Conservation (phyloP, 2,329 filamentous ascomycete genomes). For the Fusarium sororula region DNA sequence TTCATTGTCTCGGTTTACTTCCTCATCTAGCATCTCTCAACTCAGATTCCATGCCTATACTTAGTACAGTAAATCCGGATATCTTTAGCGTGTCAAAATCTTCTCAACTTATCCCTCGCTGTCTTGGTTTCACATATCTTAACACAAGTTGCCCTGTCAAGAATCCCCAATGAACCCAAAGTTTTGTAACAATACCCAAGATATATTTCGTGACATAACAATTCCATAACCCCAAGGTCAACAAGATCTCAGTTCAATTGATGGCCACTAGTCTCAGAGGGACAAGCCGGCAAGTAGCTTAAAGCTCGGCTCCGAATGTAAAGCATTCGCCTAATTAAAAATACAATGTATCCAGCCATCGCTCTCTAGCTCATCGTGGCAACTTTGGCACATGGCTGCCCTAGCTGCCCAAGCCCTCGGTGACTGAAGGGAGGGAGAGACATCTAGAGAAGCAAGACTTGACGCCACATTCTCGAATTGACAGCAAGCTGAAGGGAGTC, state of each 20-base stretch:
- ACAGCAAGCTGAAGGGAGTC: slow-evolving; percentile 14
- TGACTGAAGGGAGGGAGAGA: slow-evolving; percentile 17
- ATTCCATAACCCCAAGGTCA: not conserved
- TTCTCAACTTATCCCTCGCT: not conserved
- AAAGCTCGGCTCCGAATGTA: not conserved
- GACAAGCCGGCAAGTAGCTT: not conserved
- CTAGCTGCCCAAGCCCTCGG: slow-evolving; percentile 22
- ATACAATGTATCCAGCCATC: not conserved
- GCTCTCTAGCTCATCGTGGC: not conserved
- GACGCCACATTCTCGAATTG: slow-evolving; percentile 16
- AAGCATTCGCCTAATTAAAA: not conserved
- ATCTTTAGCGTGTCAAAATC: slow-evolving; percentile 13
- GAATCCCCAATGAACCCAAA: not conserved
- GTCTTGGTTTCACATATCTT: slow-evolving; percentile 3
- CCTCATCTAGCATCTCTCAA: not conserved
- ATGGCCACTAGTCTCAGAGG: not conserved
- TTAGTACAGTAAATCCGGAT: slow-evolving; percentile 10
- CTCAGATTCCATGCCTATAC: not conserved
- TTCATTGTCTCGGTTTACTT: slow-evolving; percentile 21
- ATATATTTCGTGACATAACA: not conserved
- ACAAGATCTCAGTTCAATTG: not conserved
- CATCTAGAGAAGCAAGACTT: slow-evolving; percentile 9
- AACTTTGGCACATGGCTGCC: slow-evolving; percentile 6
- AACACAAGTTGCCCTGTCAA: not conserved
- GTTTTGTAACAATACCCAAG: not conserved